A percentile compares a stretch with the other conserved stretches of the same genome.
Conservation (phyloP, 768 basidiomycete species). For the Tylopilus balloui region DNA sequence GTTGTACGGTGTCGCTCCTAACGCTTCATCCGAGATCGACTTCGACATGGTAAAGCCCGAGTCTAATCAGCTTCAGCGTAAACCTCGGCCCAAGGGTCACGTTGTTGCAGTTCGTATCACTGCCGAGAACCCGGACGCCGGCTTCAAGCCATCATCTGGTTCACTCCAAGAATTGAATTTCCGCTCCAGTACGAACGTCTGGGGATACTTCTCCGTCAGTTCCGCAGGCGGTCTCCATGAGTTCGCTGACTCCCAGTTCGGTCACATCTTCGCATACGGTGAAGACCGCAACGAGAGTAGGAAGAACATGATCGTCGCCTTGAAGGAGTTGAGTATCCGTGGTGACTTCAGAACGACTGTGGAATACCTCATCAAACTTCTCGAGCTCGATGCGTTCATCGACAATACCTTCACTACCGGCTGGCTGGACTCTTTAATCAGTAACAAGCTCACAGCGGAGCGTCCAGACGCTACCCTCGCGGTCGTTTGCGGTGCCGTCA, state of each 20-base stretch:
- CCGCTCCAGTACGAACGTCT: conserved; percentile 98
- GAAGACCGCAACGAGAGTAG: conserved; percentile 91
- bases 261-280: conserved; percentile 98
- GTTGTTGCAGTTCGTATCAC: conserved; percentile 99
- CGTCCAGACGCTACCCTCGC: conserved; percentile 90
- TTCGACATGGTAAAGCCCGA: conserved; percentile 94
- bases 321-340: conserved; percentile 97
- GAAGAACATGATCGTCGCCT: conserved; percentile 99
- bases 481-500: conserved; percentile 93
- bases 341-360: conserved; percentile 99
- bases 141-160: conserved; percentile 98
- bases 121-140: conserved; percentile 98
- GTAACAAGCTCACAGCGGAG: conserved; percentile 95
- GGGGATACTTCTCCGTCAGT: conserved; percentile 99
- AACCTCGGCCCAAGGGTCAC: conserved; percentile 95
- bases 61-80: conserved; percentile 83
- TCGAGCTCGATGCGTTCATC: conserved; percentile 94
- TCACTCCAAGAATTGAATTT: conserved; percentile 98
- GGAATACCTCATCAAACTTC: conserved; percentile 96
- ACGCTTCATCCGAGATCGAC: conserved; percentile 88
- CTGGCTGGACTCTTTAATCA: conserved; percentile 97
- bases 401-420: conserved; percentile 98
- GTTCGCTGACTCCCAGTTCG: conserved; percentile 98
- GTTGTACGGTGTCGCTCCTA: conserved; percentile 90
- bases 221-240: conserved; percentile 96